Base-by-base conservation (phyloP, 2,329 filamentous ascomycete genomes). In the Aspergillus luchuensis region DNA sequence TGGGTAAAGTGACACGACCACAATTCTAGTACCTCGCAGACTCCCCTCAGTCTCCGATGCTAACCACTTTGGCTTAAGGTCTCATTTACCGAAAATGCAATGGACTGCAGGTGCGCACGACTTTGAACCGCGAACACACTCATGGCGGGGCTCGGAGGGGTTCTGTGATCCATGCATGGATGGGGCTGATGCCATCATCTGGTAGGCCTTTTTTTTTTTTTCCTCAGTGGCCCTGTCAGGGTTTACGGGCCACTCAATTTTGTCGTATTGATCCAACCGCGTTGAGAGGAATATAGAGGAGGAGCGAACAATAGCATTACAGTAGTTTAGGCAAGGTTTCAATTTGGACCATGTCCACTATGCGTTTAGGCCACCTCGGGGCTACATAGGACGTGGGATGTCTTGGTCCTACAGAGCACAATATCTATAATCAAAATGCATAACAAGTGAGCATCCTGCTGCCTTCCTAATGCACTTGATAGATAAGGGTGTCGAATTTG, bases 161-260 rank as follows among this genome's bases (percentile, higher is more conserved):
- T 50, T 50, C 47, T 50, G 47, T 50, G 47, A 50, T 50, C 47
- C 28, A 50, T 50, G 47, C 47, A 50, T 50, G 47, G 47, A 50
- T 50, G 47, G 47, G 47, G 47, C 47, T 28, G 25, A 50, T 50
- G 25, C 47, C 10, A 30, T 28, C 25, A 30, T n/a, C 25, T 50
- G 15, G n/a, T 36, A 36, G 33, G 33, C 28, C 23, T 28, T 30
- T 33, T n/a, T 50, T 8, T 25, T n/a, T n/a, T 23, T 21, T 21
- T 21, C 19, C 19, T 2, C 23, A 30, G n/a, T 50, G 47, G 47
- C 7, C 6, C 23, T 30, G 23, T 28, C 47, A 50, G 25, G 28
- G 47, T 33, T n/a, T 50, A 33, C 23, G 23, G 25, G 6, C 47
- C 47, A n/a, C 47, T 30, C 47, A 7, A 30, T 50, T 30, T n/a